Evolutionary conservation across 371 early-diverging fungal species (phyloP).

Genomic region (Mucor irregularis): DNA sequence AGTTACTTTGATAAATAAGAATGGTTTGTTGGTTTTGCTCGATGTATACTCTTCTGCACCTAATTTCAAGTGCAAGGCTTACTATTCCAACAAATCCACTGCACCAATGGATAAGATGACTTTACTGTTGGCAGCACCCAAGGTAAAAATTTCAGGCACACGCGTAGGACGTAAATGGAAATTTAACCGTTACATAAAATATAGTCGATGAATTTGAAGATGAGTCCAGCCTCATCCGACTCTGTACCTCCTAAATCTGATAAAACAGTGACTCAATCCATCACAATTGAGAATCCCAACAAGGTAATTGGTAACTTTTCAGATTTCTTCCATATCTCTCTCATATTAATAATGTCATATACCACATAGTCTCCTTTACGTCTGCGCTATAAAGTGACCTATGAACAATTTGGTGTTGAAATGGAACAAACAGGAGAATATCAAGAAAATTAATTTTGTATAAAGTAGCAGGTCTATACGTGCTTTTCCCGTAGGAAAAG

Average conservation of each 20-base stretch:
- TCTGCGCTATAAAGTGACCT: conserved; percentile 69
- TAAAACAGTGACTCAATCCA: conserved; percentile 54
- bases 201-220: conserved; percentile 62
- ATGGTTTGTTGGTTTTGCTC: conserved; percentile 54
- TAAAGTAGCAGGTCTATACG: too few relatives aligned
- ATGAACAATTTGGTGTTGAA: conserved; percentile 66
- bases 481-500: too few relatives aligned
- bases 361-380: conserved; percentile 65
- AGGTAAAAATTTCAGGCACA: conserved; percentile 33
- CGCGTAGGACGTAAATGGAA: too few relatives aligned
- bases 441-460: conserved; percentile 6
- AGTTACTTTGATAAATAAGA: conserved; percentile 65
- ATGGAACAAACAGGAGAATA: conserved; percentile 76
- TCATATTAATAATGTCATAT: too few relatives aligned
- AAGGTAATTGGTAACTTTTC: conserved; percentile 34
- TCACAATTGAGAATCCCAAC: conserved; percentile 57
- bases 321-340: background rate
- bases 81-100: conserved; percentile 52
- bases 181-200: background rate
- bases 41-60: conserved; percentile 27
- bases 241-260: conserved; percentile 60
- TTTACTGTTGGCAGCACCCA: conserved; percentile 54
- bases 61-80: conserved; percentile 35
- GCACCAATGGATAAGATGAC: conserved; percentile 54
- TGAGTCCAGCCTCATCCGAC: conserved; percentile 62